Conservation (phyloP, 495 filamentous ascomycete species). For the Clohesyomyces aquaticus region DNA sequence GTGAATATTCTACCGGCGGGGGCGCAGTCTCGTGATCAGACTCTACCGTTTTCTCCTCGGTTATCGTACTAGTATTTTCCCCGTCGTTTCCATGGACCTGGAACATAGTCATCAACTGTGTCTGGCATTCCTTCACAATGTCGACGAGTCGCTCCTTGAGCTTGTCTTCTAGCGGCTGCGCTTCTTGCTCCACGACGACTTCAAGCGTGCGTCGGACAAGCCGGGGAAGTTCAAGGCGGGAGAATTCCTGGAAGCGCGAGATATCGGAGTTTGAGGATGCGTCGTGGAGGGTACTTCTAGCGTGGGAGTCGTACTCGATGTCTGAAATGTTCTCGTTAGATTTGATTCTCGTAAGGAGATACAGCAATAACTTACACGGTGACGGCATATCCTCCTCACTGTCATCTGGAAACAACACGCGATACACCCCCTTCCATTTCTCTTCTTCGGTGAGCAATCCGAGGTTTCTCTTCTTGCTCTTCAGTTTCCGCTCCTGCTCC, state of each 20-base stretch:
- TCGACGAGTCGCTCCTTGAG: conserved; percentile 34
- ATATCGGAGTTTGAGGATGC: conserved; percentile 27
- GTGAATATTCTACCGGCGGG: too few species aligned
- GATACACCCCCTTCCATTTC: conserved; percentile 32
- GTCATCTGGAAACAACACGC: conserved; percentile 29
- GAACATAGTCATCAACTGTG: conserved; percentile 30
- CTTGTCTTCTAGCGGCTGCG: conserved; percentile 31
- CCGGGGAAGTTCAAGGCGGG: conserved; percentile 29
- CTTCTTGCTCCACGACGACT: conserved; percentile 30
- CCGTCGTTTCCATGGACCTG: conserved; percentile 1
- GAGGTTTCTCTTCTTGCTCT: conserved; percentile 30
- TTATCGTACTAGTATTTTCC: neutral
- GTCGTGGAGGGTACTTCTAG: neutral
- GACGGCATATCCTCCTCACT: conserved; percentile 24
- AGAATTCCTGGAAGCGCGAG: conserved; percentile 33
- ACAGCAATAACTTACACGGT: conserved; percentile 19
- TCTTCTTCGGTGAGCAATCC: conserved; percentile 27
- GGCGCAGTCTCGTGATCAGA: neutral
- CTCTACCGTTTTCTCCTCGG: neutral
- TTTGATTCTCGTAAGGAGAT: neutral
- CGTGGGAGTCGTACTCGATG: conserved; percentile 16
- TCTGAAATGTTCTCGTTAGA: conserved; percentile 4
- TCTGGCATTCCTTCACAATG: conserved; percentile 33
- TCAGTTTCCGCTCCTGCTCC: conserved; percentile 31
- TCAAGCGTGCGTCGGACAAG: conserved; percentile 33